phyloP scores from a whole-genome alignment of 2,329 filamentous ascomycete genomes.

The Thermomyces lanuginosus region DNA sequence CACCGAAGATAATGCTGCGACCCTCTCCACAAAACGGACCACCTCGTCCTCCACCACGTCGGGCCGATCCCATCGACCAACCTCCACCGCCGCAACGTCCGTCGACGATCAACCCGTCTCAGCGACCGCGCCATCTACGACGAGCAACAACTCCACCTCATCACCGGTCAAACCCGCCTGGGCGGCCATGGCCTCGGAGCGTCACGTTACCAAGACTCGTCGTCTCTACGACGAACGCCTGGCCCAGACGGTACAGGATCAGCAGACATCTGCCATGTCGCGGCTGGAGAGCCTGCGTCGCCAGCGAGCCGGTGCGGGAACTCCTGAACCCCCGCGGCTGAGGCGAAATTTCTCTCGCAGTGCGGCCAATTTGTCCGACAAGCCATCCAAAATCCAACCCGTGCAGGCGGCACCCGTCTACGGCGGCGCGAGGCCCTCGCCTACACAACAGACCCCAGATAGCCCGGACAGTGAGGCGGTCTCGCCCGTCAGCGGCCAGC shows the following conservation, averaged over 20 bases:
- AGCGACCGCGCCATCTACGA: slow-evolving; percentile 10
- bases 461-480: slow-evolving; percentile 14
- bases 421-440: slow-evolving; percentile 18
- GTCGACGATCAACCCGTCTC: slow-evolving; percentile 52
- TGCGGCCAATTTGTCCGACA: slow-evolving; percentile 49
- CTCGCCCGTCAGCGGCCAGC: slow-evolving; percentile 24
- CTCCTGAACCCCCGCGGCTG: slow-evolving; percentile 32
- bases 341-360: slow-evolving; percentile 37
- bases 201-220: slow-evolving; percentile 52
- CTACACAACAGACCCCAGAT: slow-evolving; percentile 20
- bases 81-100: slow-evolving; percentile 79
- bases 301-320: slow-evolving; percentile 42
- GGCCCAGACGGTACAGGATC: slow-evolving; percentile 62
- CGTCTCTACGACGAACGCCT: slow-evolving; percentile 72
- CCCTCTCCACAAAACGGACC: slow-evolving; percentile 60
- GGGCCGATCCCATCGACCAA: slow-evolving; percentile 49
- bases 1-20: slow-evolving; percentile 34
- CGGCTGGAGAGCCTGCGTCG: slow-evolving; percentile 63
- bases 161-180: slow-evolving; percentile 14
- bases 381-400: slow-evolving; percentile 21
- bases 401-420: slow-evolving; percentile 14
- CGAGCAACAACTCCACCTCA: slow-evolving; percentile 8
- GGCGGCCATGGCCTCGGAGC: slow-evolving; percentile 40
- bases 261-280: slow-evolving; percentile 60
- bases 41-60: slow-evolving; percentile 75